phyloP scores from a whole-genome alignment of 2,329 filamentous ascomycete species.

The Diaporthe citri region DNA sequence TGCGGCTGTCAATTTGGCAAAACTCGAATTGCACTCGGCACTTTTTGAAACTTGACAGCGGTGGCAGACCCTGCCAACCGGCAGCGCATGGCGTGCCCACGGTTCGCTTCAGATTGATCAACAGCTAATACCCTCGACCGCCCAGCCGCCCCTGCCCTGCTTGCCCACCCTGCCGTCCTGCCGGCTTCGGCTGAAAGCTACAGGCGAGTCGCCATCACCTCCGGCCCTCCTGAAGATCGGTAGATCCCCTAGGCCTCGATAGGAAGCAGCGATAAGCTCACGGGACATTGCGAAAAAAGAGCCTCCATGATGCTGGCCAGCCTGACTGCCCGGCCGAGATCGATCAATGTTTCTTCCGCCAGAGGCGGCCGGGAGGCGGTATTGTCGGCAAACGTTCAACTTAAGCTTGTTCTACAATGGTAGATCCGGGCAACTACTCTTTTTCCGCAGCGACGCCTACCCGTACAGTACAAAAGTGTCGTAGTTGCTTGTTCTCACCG shows the following conservation, averaged over 20 bases:
- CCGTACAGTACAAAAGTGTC: background rate
- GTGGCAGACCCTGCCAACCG: conserved; percentile 5
- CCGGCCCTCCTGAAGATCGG: conserved; percentile 36
- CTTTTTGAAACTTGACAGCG: conserved; percentile 27
- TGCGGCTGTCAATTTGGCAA: conserved; percentile 21
- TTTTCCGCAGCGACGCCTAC: background rate
- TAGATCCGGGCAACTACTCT: background rate
- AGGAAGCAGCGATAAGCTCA: conserved; percentile 18
- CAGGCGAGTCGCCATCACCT: conserved; percentile 18
- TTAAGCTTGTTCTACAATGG: conserved; percentile 6
- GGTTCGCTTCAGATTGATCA: conserved; percentile 27
- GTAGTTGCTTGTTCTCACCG: background rate
- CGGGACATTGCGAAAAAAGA: conserved; percentile 10
- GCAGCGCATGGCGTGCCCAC: conserved; percentile 3
- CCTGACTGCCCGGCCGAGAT: conserved; percentile 9
- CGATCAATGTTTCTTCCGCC: conserved; percentile 17
- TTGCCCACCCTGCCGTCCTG: conserved; percentile 16
- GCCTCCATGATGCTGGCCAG: conserved; percentile 13
- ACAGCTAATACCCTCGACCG: conserved; percentile 8
- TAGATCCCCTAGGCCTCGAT: conserved; percentile 34
- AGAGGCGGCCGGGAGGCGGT: background rate
- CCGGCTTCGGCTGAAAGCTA: conserved; percentile 22
- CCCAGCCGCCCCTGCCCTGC: background rate
- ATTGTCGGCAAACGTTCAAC: conserved; percentile 5
- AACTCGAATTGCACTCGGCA: conserved; percentile 22